phyloP scores from a whole-genome alignment of 345 rosid species.

The Microcos paniculata region DNA sequence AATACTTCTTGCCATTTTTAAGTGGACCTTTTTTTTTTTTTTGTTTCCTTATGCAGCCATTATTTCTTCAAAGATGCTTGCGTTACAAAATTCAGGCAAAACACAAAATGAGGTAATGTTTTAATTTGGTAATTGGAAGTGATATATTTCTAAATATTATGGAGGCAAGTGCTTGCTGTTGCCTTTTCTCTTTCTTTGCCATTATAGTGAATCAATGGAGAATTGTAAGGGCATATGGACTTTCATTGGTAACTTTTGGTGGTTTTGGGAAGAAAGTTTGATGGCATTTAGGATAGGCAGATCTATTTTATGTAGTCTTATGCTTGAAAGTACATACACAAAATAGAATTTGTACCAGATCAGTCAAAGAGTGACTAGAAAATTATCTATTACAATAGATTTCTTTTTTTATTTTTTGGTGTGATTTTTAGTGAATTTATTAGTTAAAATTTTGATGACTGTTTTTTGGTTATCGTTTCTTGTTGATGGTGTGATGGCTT shows the following conservation, averaged over 20 bases:
- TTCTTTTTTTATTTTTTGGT: not conserved
- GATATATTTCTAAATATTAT: not conserved
- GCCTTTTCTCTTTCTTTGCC: not conserved
- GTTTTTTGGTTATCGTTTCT: too few relatives aligned
- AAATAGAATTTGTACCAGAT: not conserved
- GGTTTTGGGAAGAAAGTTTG: not conserved
- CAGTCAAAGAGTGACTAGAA: not conserved
- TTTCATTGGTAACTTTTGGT: not conserved
- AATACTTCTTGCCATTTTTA: not conserved
- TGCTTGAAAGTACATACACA: not conserved
- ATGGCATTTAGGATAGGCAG: not conserved
- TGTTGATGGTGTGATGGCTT: too few relatives aligned
- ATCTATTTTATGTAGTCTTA: not conserved
- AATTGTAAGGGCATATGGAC: not conserved
- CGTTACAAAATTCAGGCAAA: constrained; percentile 83
- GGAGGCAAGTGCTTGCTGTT: not conserved
- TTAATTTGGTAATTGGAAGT: not conserved
- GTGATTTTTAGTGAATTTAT: not conserved
- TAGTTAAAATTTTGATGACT: not conserved
- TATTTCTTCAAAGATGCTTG: constrained; percentile 85
- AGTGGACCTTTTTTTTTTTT: not conserved
- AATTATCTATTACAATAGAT: not conserved
- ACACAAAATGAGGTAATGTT: constrained; percentile 66
- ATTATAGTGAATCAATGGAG: not conserved
- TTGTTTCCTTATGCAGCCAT: constrained; percentile 50